Percentiles rank a stretch among this genome's conserved stretches.
phyloP scores from a whole-genome alignment of 1,139 yeast species.

The Yamadazyma triangularis region DNA sequence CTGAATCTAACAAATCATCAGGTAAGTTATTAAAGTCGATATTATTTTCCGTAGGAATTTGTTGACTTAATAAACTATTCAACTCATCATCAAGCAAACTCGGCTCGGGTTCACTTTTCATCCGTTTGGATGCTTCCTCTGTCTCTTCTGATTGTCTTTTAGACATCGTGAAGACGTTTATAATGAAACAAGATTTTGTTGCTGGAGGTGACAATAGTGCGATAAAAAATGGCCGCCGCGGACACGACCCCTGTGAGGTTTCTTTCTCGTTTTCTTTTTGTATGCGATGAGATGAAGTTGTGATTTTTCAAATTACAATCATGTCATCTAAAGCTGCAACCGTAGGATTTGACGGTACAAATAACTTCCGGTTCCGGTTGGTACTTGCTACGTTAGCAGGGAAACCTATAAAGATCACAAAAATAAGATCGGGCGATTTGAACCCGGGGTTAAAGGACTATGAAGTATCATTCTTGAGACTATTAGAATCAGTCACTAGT shows the following conservation, averaged over 20 bases:
- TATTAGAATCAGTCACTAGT: constrained; percentile 84
- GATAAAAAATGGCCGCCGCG: too few species aligned
- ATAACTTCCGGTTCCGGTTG: constrained; percentile 73
- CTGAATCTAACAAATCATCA: constrained; percentile 14
- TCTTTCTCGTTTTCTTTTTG: too few species aligned
- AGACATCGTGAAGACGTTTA: too few species aligned
- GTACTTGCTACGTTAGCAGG: constrained; percentile 83
- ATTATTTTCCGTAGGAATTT: constrained; percentile 2
- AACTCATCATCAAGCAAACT: constrained; percentile 11
- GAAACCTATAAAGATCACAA: constrained; percentile 73
- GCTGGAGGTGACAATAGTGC: too few species aligned
- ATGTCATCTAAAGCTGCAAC: constrained; percentile 10
- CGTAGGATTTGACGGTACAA: constrained; percentile 58
- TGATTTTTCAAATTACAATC: too few species aligned
- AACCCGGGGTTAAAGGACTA: constrained; percentile 93
- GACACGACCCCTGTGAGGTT: too few species aligned
- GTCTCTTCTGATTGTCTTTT: constrained; percentile 7
- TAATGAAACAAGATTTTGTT: too few species aligned
- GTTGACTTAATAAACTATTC: constrained; percentile 9
- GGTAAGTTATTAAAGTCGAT: constrained; percentile 14
- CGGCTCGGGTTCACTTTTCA: constrained; percentile 11
- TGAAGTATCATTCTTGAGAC: constrained; percentile 85
- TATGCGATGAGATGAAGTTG: too few species aligned
- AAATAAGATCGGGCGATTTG: constrained; percentile 78
- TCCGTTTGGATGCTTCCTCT: constrained; percentile 9